Base-by-base conservation (phyloP, 73 alveolate species). In the Uronychia setigera region DNA sequence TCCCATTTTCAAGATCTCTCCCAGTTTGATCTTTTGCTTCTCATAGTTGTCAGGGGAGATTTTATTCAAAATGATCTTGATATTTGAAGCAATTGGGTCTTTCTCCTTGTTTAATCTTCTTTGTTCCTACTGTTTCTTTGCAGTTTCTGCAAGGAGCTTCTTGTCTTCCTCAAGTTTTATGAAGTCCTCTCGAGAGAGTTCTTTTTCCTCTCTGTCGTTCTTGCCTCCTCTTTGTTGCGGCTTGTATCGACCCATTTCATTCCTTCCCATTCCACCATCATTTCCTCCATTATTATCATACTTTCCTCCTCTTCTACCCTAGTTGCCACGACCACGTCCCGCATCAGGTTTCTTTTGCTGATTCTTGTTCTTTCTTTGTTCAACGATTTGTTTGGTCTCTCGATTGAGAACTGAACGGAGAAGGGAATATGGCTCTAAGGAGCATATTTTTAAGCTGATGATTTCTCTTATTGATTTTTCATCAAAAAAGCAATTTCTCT, bases 31-130 rank as follows among this genome's bases (percentile, higher is more conserved):
- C 30, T 58, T 58, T 0, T 31, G 82, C 29, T 81, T 81, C 0
- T 81, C 88, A 19, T 31, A 1, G 60, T 81, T 81, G 28, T 79
- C 35, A 0, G 88, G 88, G 0, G 82, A 31, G 31, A 81, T 25
- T 30, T 81, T 81, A 33, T 81, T 81, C 11, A 81, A 74, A 60
- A 76, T 81, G 32, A 58, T 29, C 31, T 81, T 81, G 67, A 81
- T 81, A 5, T 31, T 29, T 59, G 60, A 30, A 29, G 76, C 35
- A 0, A 67, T 81, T 58, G 76, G 31, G 19, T 81, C 88, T n/a
- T 58, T 31, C 30, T 81, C 88, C 28, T 60, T 35, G 33, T 81
- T 81, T 28, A 25, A 33, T 80, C 31, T 77, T 0, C 32, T 80
- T 14, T 27, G 29, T 33, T 80, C 59, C 19, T 29, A n/a, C 14